These are phyloP conservation scores for Acanthamoeba healyi DNA, from an alignment of 208 protist species.

Conservation along the genomic window DNA sequence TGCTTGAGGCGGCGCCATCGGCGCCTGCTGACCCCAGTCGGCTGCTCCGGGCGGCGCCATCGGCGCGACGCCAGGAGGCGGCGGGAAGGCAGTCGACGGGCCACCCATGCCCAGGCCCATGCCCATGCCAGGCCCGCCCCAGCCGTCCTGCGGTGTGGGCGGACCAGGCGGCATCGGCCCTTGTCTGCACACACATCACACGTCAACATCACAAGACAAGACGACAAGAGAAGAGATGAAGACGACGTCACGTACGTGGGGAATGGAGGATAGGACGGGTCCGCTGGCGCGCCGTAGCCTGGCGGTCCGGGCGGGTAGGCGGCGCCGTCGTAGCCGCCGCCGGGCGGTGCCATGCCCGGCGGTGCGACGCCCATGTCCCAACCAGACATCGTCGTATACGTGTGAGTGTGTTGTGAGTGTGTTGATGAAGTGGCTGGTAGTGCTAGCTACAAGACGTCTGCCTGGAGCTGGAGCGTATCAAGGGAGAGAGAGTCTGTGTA, in stretches of 20 bases:
- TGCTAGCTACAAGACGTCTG: neutral
- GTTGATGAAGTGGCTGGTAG: neutral
- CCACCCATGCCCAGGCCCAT: neutral
- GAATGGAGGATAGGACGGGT: neutral
- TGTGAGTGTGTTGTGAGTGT: neutral
- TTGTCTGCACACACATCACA: neutral
- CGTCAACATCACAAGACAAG: neutral
- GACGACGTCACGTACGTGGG: neutral
- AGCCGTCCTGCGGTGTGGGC: neutral
- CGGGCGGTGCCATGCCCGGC: neutral
- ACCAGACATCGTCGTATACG: neutral
- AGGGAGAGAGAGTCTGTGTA: neutral
- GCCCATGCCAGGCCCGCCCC: neutral
- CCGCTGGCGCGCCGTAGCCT: neutral
- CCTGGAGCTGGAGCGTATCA: no score
- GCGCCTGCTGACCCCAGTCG: neutral
- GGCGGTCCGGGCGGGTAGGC: neutral
- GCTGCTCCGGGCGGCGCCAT: no score
- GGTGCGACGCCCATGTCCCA: conserved; percentile 7
- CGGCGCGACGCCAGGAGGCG: neutral
- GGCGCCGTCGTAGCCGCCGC: neutral
- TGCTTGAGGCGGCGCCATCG: no score
- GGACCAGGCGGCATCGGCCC: neutral
- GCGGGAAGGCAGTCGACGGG: neutral
- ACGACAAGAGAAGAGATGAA: neutral